Base-by-base conservation (phyloP, 495 filamentous ascomycete species). In the Annulohypoxylon maeteangense region DNA sequence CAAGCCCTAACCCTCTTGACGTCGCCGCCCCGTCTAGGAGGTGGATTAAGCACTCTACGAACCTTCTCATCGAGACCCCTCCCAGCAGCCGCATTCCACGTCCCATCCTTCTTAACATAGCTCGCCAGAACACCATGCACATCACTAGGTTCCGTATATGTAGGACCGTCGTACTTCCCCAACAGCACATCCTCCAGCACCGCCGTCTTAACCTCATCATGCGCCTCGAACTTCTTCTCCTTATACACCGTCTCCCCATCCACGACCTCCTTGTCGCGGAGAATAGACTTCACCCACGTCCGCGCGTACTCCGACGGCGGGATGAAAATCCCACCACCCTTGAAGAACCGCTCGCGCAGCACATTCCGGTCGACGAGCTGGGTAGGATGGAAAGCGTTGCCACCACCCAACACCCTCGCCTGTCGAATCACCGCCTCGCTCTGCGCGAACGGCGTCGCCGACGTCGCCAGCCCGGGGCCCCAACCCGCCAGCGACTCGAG, bases 111-210 rank as follows among this genome's bases (percentile, higher is more conserved):
- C 14, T 36, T 64, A 25, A 78, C 76, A 50, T 82, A 81, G 64
- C 68, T 79, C 23, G 59, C 66, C 38, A 86, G 55, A 38, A 72
- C 69, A 0, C 59, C 79, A 22, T 78, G 14, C 27, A 79, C 64
- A 45, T 85, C 80, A 1, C 18, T 51, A 10, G 71, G 27, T 1
- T 80, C 78, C 10, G 70, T 75, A 40, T 74, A 76, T 62, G 69
- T 55, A 0, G 78, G 70, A 0, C 65, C 72, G 18, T 76, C 68
- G 69, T 87, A 85, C 44, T 77, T 76, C 34, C 85, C 85, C 20
- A 76, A 72, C 57, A 86, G 55, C 29, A 75, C 74, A 47, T 75
- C 62, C 45, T 85, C 80, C 7, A 83, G 23, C 10, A 86, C 75
- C 4, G 74, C 76, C 34, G 71, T 66, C 75, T 78, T 82, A 31